Conservation (phyloP, 1,284 basidiomycete species). For the Malassezia vespertilionis region DNA sequence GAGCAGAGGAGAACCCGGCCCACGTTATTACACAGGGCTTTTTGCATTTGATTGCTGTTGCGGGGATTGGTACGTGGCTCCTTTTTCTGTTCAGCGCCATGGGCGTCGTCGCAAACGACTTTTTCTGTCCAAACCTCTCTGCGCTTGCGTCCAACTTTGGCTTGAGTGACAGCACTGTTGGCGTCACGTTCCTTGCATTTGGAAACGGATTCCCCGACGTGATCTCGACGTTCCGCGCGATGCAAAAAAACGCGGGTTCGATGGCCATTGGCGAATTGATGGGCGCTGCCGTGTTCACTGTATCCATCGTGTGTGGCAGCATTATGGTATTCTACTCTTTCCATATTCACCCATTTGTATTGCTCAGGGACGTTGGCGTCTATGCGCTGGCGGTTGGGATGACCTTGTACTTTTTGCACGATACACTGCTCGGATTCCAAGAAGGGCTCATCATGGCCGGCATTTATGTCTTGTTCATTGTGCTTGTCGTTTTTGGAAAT, state of each 20-base stretch:
- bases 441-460: conserved; percentile 66
- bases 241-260: conserved; percentile 71
- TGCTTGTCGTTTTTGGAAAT: conserved; percentile 46
- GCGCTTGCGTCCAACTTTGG: conserved; percentile 34
- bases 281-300: conserved; percentile 88
- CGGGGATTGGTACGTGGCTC: conserved; percentile 26
- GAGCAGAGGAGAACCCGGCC: background rate
- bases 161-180: conserved; percentile 39
- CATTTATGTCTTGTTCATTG: conserved; percentile 59
- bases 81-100: conserved; percentile 41
- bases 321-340: conserved; percentile 95
- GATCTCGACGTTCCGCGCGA: conserved; percentile 87
- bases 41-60: background rate
- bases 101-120: conserved; percentile 42
- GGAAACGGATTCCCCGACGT: conserved; percentile 50
- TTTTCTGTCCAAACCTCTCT: conserved; percentile 44
- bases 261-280: conserved; percentile 88
- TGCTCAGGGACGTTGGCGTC: conserved; percentile 85
- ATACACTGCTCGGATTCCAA: conserved; percentile 61
- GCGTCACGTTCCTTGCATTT: conserved; percentile 43
- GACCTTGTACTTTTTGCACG: conserved; percentile 66
- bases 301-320: conserved; percentile 81
- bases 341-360: conserved; percentile 65
- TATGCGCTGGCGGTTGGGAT: conserved; percentile 69
- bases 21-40: background rate